phyloP scores from a whole-genome alignment of 805 yeast species.

The Teunomyces panamensis region DNA sequence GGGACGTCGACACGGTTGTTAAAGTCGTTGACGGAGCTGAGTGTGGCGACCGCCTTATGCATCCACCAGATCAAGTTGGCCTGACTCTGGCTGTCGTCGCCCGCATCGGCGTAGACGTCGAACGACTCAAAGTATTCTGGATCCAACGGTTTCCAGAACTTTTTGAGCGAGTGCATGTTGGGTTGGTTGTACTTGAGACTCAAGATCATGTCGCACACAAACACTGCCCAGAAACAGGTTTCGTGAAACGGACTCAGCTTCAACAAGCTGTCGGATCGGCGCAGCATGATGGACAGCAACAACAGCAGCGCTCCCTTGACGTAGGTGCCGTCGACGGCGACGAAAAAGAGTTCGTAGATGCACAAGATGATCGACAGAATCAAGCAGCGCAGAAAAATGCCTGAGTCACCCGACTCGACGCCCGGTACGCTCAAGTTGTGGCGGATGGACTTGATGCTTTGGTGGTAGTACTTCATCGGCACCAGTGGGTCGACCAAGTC shows the following conservation, averaged over 20 bases:
- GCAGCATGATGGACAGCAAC: constrained; percentile 25
- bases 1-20: constrained; percentile 22
- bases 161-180: constrained; percentile 28
- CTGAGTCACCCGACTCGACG: constrained; percentile 21
- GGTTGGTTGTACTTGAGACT: constrained; percentile 32
- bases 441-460: constrained; percentile 31
- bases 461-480: constrained; percentile 37
- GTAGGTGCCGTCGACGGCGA: constrained; percentile 35
- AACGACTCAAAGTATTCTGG: constrained; percentile 23
- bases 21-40: constrained; percentile 29
- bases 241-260: constrained; percentile 28
- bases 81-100: constrained; percentile 9
- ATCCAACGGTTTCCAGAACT: constrained; percentile 33
- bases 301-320: constrained; percentile 37
- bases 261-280: constrained; percentile 18
- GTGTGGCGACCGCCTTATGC: constrained; percentile 27
- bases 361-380: constrained; percentile 36
- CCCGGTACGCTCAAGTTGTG: constrained; percentile 26
- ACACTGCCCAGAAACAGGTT: constrained; percentile 37
- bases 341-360: constrained; percentile 37
- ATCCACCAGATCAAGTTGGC: constrained; percentile 34
- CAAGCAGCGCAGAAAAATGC: constrained; percentile 33
- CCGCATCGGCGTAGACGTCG: constrained; percentile 4
- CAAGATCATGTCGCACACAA: constrained; percentile 32
- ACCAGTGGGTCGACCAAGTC: constrained; percentile 23